These are phyloP conservation scores for Saccharomycopsis sp. DNA, from an alignment of 805 yeast genomes.

Conservation along the genomic window DNA sequence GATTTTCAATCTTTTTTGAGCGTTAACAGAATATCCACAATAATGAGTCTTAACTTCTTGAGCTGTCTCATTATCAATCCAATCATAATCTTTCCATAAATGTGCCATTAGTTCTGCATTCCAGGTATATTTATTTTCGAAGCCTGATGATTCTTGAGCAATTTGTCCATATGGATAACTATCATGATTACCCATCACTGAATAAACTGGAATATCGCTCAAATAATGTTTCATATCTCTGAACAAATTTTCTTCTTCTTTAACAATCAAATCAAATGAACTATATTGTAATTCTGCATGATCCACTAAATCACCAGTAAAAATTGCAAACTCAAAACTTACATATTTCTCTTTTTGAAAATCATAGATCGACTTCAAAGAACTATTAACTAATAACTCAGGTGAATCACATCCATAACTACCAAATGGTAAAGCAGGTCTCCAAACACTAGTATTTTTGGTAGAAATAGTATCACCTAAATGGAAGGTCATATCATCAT, in stretches of 20 bases:
- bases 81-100: constrained; percentile 36
- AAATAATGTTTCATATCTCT: constrained; percentile 41
- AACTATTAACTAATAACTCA: constrained; percentile 46
- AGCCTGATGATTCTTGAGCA: constrained; percentile 42
- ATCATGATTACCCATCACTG: constrained; percentile 64
- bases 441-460: constrained; percentile 26
- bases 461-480: constrained; percentile 22
- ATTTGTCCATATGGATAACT: constrained; percentile 63
- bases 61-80: constrained; percentile 31
- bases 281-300: constrained; percentile 44
- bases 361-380: constrained; percentile 35
- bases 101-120: constrained; percentile 39
- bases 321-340: constrained; percentile 48
- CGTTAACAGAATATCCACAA: constrained; percentile 49
- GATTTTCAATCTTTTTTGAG: constrained; percentile 44
- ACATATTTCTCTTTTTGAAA: constrained; percentile 26
- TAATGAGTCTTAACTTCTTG: constrained; percentile 37
- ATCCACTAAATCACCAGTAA: constrained; percentile 69
- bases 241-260: constrained; percentile 43
- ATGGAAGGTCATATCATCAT: constrained; percentile 23
- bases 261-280: constrained; percentile 33
- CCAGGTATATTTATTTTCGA: constrained; percentile 28
- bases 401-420: constrained; percentile 59
- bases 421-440: constrained; percentile 55
- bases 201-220: constrained; percentile 43